These are phyloP conservation scores for Cryptococcus jaspeensis DNA, from an alignment of 1,284 basidiomycete species.

Conservation along the genomic window DNA sequence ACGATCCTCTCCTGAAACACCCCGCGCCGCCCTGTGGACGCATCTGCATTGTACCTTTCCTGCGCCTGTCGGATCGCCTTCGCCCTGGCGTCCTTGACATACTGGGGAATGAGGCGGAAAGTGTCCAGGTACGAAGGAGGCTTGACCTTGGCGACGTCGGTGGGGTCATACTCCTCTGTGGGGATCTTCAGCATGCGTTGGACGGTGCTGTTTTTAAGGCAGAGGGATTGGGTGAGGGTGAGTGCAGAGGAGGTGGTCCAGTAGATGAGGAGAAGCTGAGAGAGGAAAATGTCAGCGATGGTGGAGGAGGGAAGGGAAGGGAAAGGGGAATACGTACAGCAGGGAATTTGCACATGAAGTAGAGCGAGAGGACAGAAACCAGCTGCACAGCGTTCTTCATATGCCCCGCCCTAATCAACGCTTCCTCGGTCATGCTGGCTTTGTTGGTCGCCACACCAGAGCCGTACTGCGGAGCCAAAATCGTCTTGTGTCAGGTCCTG, in stretches of 20 bases:
- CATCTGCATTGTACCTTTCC: neutral
- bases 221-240: constrained; percentile 56
- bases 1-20: neutral
- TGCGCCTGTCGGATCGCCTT: constrained; percentile 1
- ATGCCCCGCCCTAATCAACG: neutral
- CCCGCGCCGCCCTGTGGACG: no score
- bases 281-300: neutral
- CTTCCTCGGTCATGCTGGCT: no score
- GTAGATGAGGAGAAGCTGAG: constrained; percentile 57
- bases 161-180: neutral
- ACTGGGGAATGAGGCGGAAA: constrained; percentile 15
- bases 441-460: no score
- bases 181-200: constrained; percentile 48
- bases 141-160: constrained; percentile 25
- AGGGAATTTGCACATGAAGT: no score
- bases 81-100: constrained; percentile 12
- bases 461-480: no score
- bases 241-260: constrained; percentile 58
- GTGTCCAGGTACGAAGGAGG: constrained; percentile 23
- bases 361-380: no score
- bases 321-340: no score
- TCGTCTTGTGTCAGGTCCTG: no score
- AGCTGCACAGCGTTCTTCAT: neutral
- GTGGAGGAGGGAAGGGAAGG: neutral
- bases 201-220: constrained; percentile 43